Conservation (phyloP, 768 basidiomycete species). For the Pleurotus pulmonarius region DNA sequence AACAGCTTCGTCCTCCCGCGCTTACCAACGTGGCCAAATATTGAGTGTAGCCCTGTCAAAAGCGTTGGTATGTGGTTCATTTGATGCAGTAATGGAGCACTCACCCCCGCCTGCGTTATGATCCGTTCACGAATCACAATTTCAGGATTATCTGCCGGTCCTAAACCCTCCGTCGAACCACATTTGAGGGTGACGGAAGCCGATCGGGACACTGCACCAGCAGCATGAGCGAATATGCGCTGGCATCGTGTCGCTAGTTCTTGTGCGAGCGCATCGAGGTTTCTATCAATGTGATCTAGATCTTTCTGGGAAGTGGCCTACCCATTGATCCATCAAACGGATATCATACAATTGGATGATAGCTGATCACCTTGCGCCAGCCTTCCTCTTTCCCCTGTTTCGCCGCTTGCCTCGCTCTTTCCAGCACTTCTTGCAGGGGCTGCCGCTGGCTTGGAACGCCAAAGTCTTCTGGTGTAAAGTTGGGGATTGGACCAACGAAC, state of each 20-base stretch:
- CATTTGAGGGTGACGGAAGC: conserved; percentile 36
- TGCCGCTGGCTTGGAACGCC: conserved; percentile 36
- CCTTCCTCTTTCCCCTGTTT: conserved; percentile 43
- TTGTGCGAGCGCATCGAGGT: conserved; percentile 61
- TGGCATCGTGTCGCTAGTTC: conserved; percentile 61
- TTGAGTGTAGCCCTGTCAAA: conserved; percentile 43
- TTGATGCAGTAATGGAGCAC: conserved; percentile 17
- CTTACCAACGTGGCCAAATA: conserved; percentile 48
- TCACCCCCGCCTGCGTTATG: conserved; percentile 45
- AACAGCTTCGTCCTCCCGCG: conserved; percentile 34
- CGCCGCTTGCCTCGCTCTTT: conserved; percentile 45
- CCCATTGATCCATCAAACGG: conserved; percentile 22
- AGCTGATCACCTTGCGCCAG: conserved; percentile 29
- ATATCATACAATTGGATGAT: conserved; percentile 18
- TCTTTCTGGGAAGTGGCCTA: conserved; percentile 48
- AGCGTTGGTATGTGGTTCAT: conserved; percentile 22
- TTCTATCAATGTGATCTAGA: conserved; percentile 58
- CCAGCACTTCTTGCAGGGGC: conserved; percentile 37
- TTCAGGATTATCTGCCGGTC: conserved; percentile 22
- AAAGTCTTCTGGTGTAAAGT: conserved; percentile 45
- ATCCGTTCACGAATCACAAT: conserved; percentile 54
- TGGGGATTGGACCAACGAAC: conserved; percentile 66
- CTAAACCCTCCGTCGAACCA: conserved; percentile 28
- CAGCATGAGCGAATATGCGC: conserved; percentile 57
- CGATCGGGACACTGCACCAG: conserved; percentile 61